Percentiles rank a stretch among this genome's conserved stretches.
Evolutionary conservation across 768 basidiomycete species (phyloP).

Genomic region (Mrakia gelida): DNA sequence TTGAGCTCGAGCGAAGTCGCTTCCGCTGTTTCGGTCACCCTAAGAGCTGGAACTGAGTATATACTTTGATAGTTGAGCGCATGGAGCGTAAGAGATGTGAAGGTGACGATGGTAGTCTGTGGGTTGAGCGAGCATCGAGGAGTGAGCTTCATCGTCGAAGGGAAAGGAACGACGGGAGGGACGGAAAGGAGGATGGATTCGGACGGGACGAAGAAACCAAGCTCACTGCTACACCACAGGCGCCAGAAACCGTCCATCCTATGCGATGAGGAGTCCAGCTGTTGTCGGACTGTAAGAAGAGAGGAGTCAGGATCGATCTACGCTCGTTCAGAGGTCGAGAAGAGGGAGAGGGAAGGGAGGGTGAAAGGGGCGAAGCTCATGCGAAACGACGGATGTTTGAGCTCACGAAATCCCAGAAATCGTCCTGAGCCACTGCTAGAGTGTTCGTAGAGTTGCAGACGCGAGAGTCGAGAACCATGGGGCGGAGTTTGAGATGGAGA

Average conservation of each 20-base stretch:
- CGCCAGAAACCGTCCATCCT: slow-evolving; percentile 39
- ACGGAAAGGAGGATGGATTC: not conserved
- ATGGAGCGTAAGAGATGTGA: slow-evolving; percentile 37
- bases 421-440: too few relatives aligned
- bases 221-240: slow-evolving; percentile 38
- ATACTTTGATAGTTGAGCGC: slow-evolving; percentile 37
- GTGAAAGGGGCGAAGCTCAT: not conserved
- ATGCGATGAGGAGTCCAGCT: slow-evolving; percentile 6
- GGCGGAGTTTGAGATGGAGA: too few relatives aligned
- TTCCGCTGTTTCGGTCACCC: slow-evolving; percentile 38
- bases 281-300: not conserved
- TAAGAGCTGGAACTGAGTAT: too few relatives aligned
- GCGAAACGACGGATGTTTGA: not conserved
- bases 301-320: not conserved
- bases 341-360: not conserved
- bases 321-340: not conserved
- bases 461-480: too few relatives aligned
- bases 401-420: slow-evolving; percentile 1
- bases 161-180: not conserved
- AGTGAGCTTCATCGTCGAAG: not conserved
- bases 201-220: not conserved
- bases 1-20: slow-evolving; percentile 52
- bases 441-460: too few relatives aligned
- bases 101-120: slow-evolving; percentile 44
- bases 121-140: not conserved